phyloP scores from a whole-genome alignment of 805 yeast species.

The Ogataea nitratoaversa region DNA sequence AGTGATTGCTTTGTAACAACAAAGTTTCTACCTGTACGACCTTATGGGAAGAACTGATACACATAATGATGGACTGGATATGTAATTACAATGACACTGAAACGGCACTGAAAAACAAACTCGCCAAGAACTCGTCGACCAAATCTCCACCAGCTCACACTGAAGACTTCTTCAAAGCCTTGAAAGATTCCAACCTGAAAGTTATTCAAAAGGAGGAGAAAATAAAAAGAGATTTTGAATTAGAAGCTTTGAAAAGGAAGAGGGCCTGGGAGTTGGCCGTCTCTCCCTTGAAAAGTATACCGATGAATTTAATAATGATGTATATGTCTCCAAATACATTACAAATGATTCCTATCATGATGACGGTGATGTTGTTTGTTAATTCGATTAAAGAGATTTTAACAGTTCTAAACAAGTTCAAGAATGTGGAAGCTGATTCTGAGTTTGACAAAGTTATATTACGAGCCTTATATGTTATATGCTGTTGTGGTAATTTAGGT shows the following conservation, averaged over 20 bases:
- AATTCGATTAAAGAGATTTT: conserved; percentile 73
- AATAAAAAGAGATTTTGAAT: conserved; percentile 12
- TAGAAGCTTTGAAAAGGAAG: conserved; percentile 42
- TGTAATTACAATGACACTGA: too few relatives aligned
- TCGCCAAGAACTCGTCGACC: not conserved
- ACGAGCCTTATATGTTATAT: conserved; percentile 27
- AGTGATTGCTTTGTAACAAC: too few relatives aligned
- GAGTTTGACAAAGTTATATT: conserved; percentile 20
- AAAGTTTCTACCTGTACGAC: too few relatives aligned
- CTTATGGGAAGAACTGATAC: too few relatives aligned
- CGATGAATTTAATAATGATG: conserved; percentile 86
- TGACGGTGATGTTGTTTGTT: conserved; percentile 79
- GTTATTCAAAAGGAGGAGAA: not conserved
- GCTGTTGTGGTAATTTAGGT: conserved; percentile 52
- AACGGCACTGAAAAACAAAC: too few relatives aligned
- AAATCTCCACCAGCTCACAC: conserved; percentile 19
- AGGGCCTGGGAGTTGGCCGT: conserved; percentile 86
- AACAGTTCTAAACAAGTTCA: conserved; percentile 52
- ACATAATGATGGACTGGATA: too few relatives aligned
- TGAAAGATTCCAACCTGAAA: conserved; percentile 12
- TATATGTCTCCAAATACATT: conserved; percentile 90
- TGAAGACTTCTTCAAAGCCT: conserved; percentile 14
- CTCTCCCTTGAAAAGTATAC: conserved; percentile 77
- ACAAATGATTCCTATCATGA: conserved; percentile 86
- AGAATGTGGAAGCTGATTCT: conserved; percentile 18